These are phyloP conservation scores for Xylaria castorea DNA, from an alignment of 495 filamentous ascomycete species.

Conservation along the genomic window DNA sequence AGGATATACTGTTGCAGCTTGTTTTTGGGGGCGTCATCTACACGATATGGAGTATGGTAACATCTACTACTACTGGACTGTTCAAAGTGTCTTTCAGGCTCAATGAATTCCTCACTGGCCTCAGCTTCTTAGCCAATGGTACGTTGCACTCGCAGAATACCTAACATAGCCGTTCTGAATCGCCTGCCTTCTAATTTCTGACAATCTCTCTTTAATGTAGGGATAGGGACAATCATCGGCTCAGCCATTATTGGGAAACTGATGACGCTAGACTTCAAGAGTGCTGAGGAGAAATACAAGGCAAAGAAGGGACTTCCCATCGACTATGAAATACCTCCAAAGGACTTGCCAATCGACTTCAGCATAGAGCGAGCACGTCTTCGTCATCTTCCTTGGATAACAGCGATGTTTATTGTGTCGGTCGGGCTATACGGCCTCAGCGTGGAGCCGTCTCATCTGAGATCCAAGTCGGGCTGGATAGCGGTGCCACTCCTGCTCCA, in stretches of 20 bases:
- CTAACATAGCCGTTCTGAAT: too few relatives aligned
- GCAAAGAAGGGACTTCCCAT: neutral
- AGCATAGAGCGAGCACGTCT: neutral
- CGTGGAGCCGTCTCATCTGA: neutral
- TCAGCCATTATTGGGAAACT: neutral
- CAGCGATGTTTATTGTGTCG: neutral
- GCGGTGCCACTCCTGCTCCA: neutral
- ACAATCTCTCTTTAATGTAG: neutral
- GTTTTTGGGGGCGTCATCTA: neutral
- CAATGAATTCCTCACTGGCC: neutral
- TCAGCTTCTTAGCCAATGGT: neutral
- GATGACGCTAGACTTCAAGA: slow-evolving; percentile 3
- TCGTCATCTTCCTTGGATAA: neutral
- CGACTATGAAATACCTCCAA: neutral
- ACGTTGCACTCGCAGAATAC: neutral
- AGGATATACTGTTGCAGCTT: neutral
- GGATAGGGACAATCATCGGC: neutral
- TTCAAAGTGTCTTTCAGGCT: neutral
- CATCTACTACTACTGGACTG: neutral
- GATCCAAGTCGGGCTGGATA: neutral
- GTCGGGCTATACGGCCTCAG: neutral
- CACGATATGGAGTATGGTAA: neutral
- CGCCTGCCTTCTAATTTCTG: neutral
- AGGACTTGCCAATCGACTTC: neutral
- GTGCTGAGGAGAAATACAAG: neutral